Evolutionary conservation across 2,329 filamentous ascomycete species (phyloP).

Genomic region (Colletotrichum spinosum): DNA sequence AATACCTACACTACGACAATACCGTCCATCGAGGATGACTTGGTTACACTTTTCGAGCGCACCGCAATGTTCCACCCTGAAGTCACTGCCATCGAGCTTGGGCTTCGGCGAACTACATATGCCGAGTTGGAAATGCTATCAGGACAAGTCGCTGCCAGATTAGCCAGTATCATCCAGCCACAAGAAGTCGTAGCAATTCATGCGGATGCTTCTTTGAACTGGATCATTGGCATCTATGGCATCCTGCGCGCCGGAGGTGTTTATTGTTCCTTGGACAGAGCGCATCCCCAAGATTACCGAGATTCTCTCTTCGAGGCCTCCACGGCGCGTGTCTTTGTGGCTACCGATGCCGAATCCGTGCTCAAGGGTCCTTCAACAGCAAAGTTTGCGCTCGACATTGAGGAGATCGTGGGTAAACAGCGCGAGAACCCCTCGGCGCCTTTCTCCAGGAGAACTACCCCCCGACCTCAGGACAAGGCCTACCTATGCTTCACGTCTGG

Average conservation of each 20-base stretch:
- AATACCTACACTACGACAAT: neutral
- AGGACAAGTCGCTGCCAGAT: slow-evolving; percentile 7
- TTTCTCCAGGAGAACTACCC: neutral
- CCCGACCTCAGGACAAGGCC: slow-evolving; percentile 39
- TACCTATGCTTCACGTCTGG: slow-evolving; percentile 60
- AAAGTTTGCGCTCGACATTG: neutral
- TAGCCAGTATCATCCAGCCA: slow-evolving; percentile 25
- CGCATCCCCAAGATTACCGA: slow-evolving; percentile 40
- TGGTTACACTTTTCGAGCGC: slow-evolving; percentile 1
- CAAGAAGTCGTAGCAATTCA: slow-evolving; percentile 48
- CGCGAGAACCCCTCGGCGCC: neutral
- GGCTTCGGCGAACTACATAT: neutral
- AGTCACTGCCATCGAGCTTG: neutral
- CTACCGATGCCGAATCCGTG: slow-evolving; percentile 14
- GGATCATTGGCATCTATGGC: slow-evolving; percentile 49
- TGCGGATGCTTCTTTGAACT: slow-evolving; percentile 47
- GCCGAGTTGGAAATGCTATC: neutral
- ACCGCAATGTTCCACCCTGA: neutral
- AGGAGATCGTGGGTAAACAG: neutral
- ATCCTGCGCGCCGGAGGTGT: slow-evolving; percentile 47
- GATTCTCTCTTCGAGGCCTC: slow-evolving; percentile 41
- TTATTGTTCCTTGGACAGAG: slow-evolving; percentile 46
- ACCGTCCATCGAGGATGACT: neutral
- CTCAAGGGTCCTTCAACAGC: neutral
- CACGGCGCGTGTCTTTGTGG: slow-evolving; percentile 43